Conservation (phyloP, 176 grass and related monocot species). For the Oryza punctata region DNA sequence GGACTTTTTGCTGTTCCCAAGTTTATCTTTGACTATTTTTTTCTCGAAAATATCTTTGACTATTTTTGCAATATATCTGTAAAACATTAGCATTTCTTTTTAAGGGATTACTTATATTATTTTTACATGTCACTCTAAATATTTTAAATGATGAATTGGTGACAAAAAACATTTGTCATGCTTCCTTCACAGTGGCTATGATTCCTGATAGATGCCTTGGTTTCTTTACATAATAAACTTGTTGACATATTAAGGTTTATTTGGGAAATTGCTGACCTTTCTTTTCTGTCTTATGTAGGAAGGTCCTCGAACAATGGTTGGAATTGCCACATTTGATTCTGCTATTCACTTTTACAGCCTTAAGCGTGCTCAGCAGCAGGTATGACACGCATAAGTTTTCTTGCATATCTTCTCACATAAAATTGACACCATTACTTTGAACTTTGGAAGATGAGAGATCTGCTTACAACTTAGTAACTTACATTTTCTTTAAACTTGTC, state of each 20-base stretch:
- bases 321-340: slow-evolving; percentile 87
- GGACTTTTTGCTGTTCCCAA: background rate
- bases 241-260: background rate
- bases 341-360: slow-evolving; percentile 93
- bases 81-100: background rate
- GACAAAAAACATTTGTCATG: background rate
- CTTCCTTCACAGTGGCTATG: background rate
- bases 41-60: background rate
- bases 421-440: slow-evolving; percentile 7
- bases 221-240: background rate
- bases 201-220: background rate
- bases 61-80: background rate
- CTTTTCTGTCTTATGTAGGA: slow-evolving; percentile 55
- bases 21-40: background rate
- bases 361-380: slow-evolving; percentile 80
- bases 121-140: background rate
- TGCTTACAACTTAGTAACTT: background rate
- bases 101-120: background rate
- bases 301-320: slow-evolving; percentile 81
- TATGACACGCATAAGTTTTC: slow-evolving; percentile 13
- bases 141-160: background rate
- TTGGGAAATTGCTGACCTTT: background rate
- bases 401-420: background rate
- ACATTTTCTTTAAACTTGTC: slow-evolving; percentile 3
- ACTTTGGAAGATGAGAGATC: background rate